Evolutionary conservation across 257 asterid genomes (phyloP).

Genomic region (Petrea volubilis): DNA sequence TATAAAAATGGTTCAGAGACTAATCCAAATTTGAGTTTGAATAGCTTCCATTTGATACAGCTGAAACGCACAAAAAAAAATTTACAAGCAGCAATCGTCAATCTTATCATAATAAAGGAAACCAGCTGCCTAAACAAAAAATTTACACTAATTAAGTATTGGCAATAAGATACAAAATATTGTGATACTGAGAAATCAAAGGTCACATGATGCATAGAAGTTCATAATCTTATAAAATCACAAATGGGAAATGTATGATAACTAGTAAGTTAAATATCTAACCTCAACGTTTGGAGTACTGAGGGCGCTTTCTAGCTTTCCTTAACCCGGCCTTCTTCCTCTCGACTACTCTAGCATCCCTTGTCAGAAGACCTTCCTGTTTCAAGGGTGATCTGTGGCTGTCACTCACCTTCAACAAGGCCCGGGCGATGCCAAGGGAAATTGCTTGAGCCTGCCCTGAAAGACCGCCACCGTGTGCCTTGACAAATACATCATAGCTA

Average conservation of each 20-base stretch:
- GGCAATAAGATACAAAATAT: not conserved
- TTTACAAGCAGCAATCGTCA: constrained; percentile 1
- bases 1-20: not conserved
- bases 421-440: constrained; percentile 93
- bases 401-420: constrained; percentile 83
- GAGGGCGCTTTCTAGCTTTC: constrained; percentile 98
- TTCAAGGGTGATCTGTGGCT: constrained; percentile 79
- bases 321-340: constrained; percentile 90
- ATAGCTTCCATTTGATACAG: constrained; percentile 3
- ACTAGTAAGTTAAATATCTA: not conserved
- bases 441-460: constrained; percentile 98
- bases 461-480: constrained; percentile 95
- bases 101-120: not conserved
- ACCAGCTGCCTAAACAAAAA: not conserved
- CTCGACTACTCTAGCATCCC: constrained; percentile 92
- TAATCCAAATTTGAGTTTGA: not conserved
- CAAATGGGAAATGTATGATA: not conserved
- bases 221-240: not conserved
- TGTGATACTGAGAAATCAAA: constrained; percentile 11
- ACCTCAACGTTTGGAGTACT: constrained; percentile 94
- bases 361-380: constrained; percentile 87
- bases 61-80: constrained; percentile 12
- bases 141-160: constrained; percentile 16
- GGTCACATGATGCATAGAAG: not conserved
- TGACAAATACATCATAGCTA: constrained; percentile 87